These are phyloP conservation scores for Aspergillus olivimuriae DNA, from an alignment of 495 filamentous ascomycete genomes.

Conservation along the genomic window DNA sequence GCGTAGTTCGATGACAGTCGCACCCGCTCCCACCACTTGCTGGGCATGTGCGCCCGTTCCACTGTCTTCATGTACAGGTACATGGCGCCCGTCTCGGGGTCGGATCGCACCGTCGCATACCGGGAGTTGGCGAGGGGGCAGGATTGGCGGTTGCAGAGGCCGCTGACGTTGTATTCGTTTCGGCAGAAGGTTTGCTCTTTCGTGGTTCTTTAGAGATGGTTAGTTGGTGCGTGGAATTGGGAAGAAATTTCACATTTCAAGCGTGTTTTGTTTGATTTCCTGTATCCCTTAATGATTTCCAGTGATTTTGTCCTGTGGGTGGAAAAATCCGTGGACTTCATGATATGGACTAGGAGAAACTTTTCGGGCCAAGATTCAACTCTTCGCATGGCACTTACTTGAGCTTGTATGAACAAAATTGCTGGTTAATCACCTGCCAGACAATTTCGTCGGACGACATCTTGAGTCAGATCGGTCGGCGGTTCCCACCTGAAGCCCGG, in stretches of 20 bases:
- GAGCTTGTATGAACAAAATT: slow-evolving; percentile 94
- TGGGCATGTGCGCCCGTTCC: slow-evolving; percentile 84
- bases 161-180: slow-evolving; percentile 93
- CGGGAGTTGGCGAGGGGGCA: slow-evolving; percentile 94
- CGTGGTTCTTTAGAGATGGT: slow-evolving; percentile 56
- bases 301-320: too few relatives aligned
- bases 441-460: slow-evolving; percentile 95
- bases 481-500: background rate
- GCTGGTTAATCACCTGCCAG: slow-evolving; percentile 92
- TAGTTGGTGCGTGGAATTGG: background rate
- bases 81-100: slow-evolving; percentile 72
- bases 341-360: background rate
- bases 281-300: too few relatives aligned
- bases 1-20: slow-evolving; percentile 86
- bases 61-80: slow-evolving; percentile 98
- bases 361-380: slow-evolving; percentile 4
- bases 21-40: slow-evolving; percentile 92
- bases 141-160: slow-evolving; percentile 89
- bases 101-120: slow-evolving; percentile 87
- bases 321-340: too few relatives aligned
- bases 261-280: too few relatives aligned
- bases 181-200: slow-evolving; percentile 93
- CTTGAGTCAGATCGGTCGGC: slow-evolving; percentile 7
- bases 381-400: slow-evolving; percentile 53
- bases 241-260: too few relatives aligned